Evolutionary conservation across 2,329 filamentous ascomycete species (phyloP).

Genomic region (Botrytis hyacinthi): DNA sequence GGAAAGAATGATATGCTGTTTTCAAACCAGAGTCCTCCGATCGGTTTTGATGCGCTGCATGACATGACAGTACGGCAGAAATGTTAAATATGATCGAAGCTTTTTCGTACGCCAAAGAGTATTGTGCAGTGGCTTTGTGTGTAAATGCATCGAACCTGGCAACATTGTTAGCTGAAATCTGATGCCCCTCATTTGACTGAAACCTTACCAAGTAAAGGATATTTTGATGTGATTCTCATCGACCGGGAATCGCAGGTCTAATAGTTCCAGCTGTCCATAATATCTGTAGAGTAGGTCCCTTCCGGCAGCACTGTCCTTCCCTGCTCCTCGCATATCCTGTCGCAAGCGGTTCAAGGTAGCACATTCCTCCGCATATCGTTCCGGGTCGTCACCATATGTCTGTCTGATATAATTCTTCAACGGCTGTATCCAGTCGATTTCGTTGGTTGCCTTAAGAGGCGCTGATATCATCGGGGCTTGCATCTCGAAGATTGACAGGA

Average conservation of each 20-base stretch:
- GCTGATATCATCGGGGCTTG: constrained; percentile 92
- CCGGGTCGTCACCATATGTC: constrained; percentile 94
- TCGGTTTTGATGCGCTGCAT: constrained; percentile 89
- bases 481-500: constrained; percentile 47
- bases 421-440: constrained; percentile 95
- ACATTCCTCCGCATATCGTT: constrained; percentile 94
- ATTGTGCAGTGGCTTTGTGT: constrained; percentile 94
- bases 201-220: constrained; percentile 86
- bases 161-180: constrained; percentile 1
- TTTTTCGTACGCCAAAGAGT: constrained; percentile 95
- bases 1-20: constrained; percentile 96
- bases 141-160: constrained; percentile 99
- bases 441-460: constrained; percentile 90
- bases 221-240: constrained; percentile 99
- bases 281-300: constrained; percentile 94
- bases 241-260: constrained; percentile 93
- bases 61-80: constrained; percentile 90
- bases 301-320: constrained; percentile 92
- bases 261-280: constrained; percentile 92
- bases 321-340: constrained; percentile 97
- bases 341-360: constrained; percentile 87
- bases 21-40: constrained; percentile 92
- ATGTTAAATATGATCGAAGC: constrained; percentile 99
- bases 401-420: constrained; percentile 91
- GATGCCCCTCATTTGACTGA: not conserved